Evolutionary conservation across 1,284 basidiomycete species (phyloP), one percentile per base, ranked within the genome.

Genomic region (Sanghuangporus baumii): DNA sequence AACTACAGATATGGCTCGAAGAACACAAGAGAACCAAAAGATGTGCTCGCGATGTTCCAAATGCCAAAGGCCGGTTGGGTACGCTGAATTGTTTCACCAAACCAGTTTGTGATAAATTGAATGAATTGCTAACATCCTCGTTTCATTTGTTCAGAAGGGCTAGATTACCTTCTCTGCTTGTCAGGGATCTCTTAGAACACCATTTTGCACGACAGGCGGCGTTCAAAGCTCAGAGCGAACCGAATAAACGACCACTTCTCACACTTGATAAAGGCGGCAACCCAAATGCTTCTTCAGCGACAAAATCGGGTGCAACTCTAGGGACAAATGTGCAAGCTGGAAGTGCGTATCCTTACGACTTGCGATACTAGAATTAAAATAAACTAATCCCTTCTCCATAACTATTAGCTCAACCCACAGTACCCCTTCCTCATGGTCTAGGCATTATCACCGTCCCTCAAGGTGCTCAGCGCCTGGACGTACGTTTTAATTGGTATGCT

Each of bases 401-500:
- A 16, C 18, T 4, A 16, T n/a, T 34, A 37, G 38, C 40, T 3
- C 52, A 12, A n/a, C 51, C 51, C 9, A 26, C 31, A 18, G 40
- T 60, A 6, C 16, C n/a, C 1, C 38, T 60, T 6, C 59, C 59
- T 2, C 37, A 54, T n/a, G 59, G 59, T 2, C 51, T 60, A 4
- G 59, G 59, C 2, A 46, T 23, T 7, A 47, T 60, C 26, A 54
- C 23, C 20, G 23, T 60, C 12, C 59, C 59, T 14, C 38, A n/a
- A 8, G 41, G 41, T n/a, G 50, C 51, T 8, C 59, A 60, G 8
- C 59, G 50, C 11, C 31, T 47, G 23, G 59, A 60, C 37, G 37
- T 60, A 2, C 50, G 38, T 6, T 60, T 60, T 41, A 60, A 54
- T 23, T 60, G 59, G 59, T 60, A 40, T 23, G 14, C 18, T 20